A percentile compares a stretch with the other conserved stretches of the same genome.
phyloP scores from a whole-genome alignment of 2,329 filamentous ascomycete genomes.

The Hymenoscyphus fructigenus region DNA sequence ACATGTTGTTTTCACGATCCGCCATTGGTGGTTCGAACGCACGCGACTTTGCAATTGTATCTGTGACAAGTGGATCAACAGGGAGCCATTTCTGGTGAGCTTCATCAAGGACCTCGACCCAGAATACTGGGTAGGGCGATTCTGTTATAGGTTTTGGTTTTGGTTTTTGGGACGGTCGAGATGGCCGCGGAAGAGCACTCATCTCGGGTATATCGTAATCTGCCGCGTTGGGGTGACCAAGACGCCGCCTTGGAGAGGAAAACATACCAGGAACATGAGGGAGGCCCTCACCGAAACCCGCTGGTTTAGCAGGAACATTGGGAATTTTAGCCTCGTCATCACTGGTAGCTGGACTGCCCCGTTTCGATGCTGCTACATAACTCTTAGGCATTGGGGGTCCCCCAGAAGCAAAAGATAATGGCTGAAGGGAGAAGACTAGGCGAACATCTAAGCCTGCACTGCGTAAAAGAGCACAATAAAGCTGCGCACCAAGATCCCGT shows the following conservation, averaged over 20 bases:
- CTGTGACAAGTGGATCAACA: conserved; percentile 80
- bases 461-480: conserved; percentile 86
- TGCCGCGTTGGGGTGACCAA: conserved; percentile 44
- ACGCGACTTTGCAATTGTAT: conserved; percentile 71
- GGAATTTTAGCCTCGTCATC: conserved; percentile 20
- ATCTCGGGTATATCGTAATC: conserved; percentile 50
- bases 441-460: conserved; percentile 78
- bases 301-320: conserved; percentile 9
- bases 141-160: conserved; percentile 55
- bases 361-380: conserved; percentile 17
- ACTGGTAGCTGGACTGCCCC: conserved; percentile 37
- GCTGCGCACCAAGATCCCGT: conserved; percentile 82
- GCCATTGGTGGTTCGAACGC: conserved; percentile 80
- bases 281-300: conserved; percentile 13
- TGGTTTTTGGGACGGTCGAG: conserved; percentile 37
- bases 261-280: conserved; percentile 17
- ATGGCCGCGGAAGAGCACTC: conserved; percentile 35
- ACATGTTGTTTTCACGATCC: conserved; percentile 73
- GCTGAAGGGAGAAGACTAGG: conserved; percentile 87
- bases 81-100: conserved; percentile 90
- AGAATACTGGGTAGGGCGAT: conserved; percentile 81
- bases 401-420: conserved; percentile 51
- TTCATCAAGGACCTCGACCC: conserved; percentile 88
- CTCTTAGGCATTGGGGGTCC: conserved; percentile 41
- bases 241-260: conserved; percentile 30